Evolutionary conservation across 2,329 filamentous ascomycete genomes (phyloP).

Genomic region (Fusarium coicis): DNA sequence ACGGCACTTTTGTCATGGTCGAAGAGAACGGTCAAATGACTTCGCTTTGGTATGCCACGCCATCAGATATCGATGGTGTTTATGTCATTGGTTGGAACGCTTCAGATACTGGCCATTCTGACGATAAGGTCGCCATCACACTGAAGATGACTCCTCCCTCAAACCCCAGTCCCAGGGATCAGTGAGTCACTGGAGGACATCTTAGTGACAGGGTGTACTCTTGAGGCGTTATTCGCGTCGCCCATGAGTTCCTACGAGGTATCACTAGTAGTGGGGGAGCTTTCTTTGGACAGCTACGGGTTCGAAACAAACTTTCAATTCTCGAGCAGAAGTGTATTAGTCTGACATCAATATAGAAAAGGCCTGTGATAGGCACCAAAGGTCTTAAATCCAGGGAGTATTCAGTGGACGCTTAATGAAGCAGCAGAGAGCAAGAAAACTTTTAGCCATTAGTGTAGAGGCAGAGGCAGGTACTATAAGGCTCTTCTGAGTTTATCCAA

Average conservation of each 20-base stretch:
- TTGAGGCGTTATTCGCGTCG: background rate
- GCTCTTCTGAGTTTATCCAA: background rate
- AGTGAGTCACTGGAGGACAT: background rate
- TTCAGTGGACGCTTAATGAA: too few relatives aligned
- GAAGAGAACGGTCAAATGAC: background rate
- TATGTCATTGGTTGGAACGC: conserved; percentile 5
- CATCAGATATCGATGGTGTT: background rate
- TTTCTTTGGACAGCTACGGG: rapidly evolving
- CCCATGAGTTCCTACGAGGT: rapidly evolving
- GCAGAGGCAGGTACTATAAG: rapidly evolving
- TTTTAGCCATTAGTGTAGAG: rapidly evolving
- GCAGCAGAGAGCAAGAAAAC: rapidly evolving
- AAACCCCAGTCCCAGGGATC: background rate
- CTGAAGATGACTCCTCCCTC: background rate
- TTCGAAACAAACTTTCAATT: background rate
- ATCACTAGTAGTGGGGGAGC: rapidly evolving
- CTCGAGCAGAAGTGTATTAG: background rate
- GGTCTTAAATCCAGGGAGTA: too few relatives aligned
- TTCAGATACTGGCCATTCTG: background rate
- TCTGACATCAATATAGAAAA: background rate
- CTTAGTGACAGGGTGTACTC: rapidly evolving
- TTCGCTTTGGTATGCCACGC: conserved; percentile 11
- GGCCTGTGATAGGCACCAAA: too few relatives aligned
- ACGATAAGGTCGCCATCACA: background rate
- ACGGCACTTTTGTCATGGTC: conserved; percentile 5